A percentile compares a stretch with the other conserved stretches of the same genome.
phyloP scores from a whole-genome alignment of 257 asterid species.

The Solanum phureja region DNA sequence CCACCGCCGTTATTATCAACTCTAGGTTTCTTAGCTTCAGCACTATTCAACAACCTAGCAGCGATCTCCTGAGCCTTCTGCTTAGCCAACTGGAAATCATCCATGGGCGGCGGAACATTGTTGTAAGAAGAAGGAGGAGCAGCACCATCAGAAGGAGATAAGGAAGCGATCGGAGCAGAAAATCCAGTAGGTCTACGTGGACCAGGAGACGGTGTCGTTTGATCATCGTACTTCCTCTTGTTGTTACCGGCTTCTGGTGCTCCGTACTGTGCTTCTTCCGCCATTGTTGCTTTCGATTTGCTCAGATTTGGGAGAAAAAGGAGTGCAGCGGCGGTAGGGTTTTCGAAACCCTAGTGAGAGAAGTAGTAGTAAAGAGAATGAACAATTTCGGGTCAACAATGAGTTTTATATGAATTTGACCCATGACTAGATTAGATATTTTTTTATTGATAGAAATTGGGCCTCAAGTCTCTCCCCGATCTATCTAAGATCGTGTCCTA shows the following conservation, averaged over 20 bases:
- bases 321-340: not conserved
- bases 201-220: conserved; percentile 40
- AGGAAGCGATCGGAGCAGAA: conserved; percentile 42
- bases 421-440: not conserved
- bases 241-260: not conserved
- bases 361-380: not conserved
- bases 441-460: too few species aligned
- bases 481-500: too few species aligned
- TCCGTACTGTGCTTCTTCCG: conserved; percentile 16
- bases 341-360: conserved; percentile 6
- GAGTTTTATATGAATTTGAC: not conserved
- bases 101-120: conserved; percentile 70
- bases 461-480: too few species aligned
- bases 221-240: conserved; percentile 59
- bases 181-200: conserved; percentile 67
- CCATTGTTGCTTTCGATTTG: not conserved
- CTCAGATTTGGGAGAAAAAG: not conserved
- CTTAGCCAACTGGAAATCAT: conserved; percentile 77
- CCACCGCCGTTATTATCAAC: conserved; percentile 65
- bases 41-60: conserved; percentile 52
- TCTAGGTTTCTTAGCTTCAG: conserved; percentile 60
- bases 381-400: not conserved
- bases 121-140: conserved; percentile 42
- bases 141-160: conserved; percentile 43
- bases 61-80: conserved; percentile 96